These are phyloP conservation scores for Bromus sterilis DNA, from an alignment of 176 grass and related monocot genomes.

Conservation along the genomic window DNA sequence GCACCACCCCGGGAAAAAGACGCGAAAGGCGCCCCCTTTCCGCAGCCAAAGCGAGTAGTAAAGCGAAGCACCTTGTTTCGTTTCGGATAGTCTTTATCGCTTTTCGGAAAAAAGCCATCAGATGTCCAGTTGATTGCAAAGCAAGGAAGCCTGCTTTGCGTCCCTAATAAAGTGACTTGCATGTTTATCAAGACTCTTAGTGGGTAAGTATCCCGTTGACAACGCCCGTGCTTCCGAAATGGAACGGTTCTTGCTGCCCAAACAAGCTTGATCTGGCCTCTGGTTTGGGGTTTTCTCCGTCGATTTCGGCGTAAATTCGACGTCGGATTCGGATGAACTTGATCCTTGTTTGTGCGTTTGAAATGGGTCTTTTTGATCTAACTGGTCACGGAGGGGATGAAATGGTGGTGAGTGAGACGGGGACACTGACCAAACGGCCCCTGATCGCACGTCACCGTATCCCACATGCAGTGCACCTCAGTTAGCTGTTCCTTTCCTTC, in stretches of 20 bases:
- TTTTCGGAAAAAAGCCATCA: conserved; percentile 10
- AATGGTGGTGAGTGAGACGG: not conserved
- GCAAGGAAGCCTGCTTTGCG: conserved; percentile 1
- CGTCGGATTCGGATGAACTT: not conserved
- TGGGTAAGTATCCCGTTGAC: not conserved
- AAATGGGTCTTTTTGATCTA: not conserved
- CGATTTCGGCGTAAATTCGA: not conserved
- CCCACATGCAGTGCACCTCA: not conserved
- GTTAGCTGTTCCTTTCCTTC: not conserved
- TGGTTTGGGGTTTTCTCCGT: too few relatives aligned
- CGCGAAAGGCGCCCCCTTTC: conserved; percentile 13
- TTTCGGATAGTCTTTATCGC: conserved; percentile 10
- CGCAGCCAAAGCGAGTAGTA: not conserved
- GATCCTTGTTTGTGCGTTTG: not conserved
- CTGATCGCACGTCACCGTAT: not conserved
- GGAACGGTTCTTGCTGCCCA: not conserved
- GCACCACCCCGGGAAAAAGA: conserved; percentile 16
- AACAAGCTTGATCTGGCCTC: not conserved
- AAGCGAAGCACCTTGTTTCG: not conserved
- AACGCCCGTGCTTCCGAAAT: not conserved
- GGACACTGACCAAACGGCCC: not conserved
- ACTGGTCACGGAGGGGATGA: not conserved
- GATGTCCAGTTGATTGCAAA: conserved; percentile 12
- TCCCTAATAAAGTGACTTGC: not conserved
- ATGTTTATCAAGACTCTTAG: not conserved